phyloP scores from a whole-genome alignment of 2,329 filamentous ascomycete species.

The Aspergillus melleus region DNA sequence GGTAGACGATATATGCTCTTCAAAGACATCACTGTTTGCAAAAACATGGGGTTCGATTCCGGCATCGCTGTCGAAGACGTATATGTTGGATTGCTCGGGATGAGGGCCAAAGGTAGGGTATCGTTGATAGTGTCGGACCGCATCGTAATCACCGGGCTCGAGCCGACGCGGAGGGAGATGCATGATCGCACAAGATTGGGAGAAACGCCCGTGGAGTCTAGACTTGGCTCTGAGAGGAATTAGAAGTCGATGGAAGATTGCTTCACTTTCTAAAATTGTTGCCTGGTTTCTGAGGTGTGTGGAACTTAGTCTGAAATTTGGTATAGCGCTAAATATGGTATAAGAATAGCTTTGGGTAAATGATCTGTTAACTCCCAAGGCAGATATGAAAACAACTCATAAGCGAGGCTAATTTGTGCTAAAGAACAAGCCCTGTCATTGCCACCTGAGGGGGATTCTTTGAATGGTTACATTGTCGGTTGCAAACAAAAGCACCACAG shows the following conservation, averaged over 20 bases:
- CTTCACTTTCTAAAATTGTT: not conserved
- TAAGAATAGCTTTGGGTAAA: not conserved
- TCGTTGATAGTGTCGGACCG: not conserved
- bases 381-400: not conserved
- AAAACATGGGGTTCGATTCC: constrained; percentile 3
- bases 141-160: not conserved
- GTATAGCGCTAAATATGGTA: not conserved
- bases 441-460: not conserved
- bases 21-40: constrained; percentile 13
- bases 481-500: not conserved
- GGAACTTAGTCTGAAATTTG: not conserved
- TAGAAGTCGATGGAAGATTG: not conserved
- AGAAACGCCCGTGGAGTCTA: not conserved
- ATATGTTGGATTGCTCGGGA: constrained; percentile 6
- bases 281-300: not conserved
- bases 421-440: not conserved
- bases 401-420: not conserved
- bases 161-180: not conserved
- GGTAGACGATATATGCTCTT: constrained; percentile 7
- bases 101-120: not conserved
- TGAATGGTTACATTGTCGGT: not conserved
- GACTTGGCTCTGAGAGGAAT: not conserved
- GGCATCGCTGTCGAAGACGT: constrained; percentile 5
- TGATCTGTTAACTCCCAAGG: not conserved
- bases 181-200: not conserved